Percentiles rank a stretch among this genome's conserved stretches.
Conservation (phyloP, 139 green algal genomes). For the Micractinium sp. region DNA sequence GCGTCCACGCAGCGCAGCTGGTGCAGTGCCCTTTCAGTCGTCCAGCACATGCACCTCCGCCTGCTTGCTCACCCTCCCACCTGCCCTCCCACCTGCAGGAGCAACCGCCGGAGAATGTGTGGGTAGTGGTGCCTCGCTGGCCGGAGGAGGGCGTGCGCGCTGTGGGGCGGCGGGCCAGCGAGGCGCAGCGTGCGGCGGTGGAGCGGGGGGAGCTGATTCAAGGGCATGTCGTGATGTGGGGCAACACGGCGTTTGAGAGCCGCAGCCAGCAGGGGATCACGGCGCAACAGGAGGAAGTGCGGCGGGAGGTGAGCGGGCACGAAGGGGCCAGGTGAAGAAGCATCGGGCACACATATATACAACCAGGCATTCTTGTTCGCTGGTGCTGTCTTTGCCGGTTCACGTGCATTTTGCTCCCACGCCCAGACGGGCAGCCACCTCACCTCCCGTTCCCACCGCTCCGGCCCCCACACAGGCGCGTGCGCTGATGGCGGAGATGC, state of each 20-base stretch:
- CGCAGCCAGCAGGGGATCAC: constrained; percentile 14
- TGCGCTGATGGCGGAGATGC: constrained; percentile 4
- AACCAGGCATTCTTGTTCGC: background rate
- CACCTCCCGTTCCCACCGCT: background rate
- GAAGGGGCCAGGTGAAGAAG: background rate
- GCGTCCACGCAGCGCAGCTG: background rate
- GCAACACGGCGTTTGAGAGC: background rate
- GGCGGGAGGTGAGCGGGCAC: background rate
- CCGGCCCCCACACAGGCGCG: constrained; percentile 9
- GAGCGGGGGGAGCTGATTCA: background rate
- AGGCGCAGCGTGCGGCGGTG: background rate
- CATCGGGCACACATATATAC: too few relatives aligned
- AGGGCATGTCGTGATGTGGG: background rate
- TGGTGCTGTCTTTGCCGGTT: too few relatives aligned
- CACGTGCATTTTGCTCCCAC: too few relatives aligned
- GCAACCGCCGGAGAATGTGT: background rate
- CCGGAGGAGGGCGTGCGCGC: background rate
- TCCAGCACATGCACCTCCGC: background rate
- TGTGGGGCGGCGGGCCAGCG: background rate
- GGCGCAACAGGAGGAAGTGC: constrained; percentile 27
- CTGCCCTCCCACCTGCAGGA: background rate
- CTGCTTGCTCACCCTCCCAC: background rate
- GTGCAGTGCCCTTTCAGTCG: too few relatives aligned
- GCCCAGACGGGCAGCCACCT: too few relatives aligned
- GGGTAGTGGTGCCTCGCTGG: background rate